phyloP scores from a whole-genome alignment of 108 stramenopile genomes.

The Chaetoceros tenuissimus region DNA sequence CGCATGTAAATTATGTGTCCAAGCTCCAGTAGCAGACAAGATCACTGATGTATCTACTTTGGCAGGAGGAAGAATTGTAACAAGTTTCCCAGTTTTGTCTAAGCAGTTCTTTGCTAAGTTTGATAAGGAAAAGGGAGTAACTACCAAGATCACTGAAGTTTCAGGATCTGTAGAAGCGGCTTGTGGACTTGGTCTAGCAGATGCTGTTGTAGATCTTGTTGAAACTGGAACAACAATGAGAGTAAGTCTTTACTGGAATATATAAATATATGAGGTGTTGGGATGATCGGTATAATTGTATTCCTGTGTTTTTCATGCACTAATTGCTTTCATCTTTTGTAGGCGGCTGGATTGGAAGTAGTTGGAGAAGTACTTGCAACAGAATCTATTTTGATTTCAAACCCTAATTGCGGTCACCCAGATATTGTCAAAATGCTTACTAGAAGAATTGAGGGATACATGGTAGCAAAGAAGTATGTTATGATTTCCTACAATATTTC shows the following conservation, averaged over 20 bases:
- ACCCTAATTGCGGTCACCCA: conserved; percentile 75
- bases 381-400: conserved; percentile 63
- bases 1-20: conserved; percentile 90
- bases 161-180: conserved; percentile 96
- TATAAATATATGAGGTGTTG: neutral
- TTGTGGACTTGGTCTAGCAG: conserved; percentile 92
- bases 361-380: conserved; percentile 81
- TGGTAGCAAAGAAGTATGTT: conserved; percentile 89
- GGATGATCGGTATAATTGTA: neutral
- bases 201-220: conserved; percentile 96
- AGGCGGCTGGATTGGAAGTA: conserved; percentile 94
- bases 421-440: conserved; percentile 79
- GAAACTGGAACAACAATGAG: conserved; percentile 98
- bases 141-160: conserved; percentile 80
- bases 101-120: conserved; percentile 74
- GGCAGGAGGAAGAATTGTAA: conserved; percentile 91
- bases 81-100: conserved; percentile 86
- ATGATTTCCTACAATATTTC: conserved; percentile 93
- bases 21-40: conserved; percentile 74
- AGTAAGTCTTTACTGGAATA: conserved; percentile 41
- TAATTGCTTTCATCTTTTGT: neutral
- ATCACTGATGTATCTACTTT: conserved; percentile 62
- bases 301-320: no score
- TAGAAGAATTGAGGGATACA: conserved; percentile 91
- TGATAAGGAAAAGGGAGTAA: conserved; percentile 64